Evolutionary conservation across 306 rosid genomes (phyloP).

Genomic region (Fragaria vesca): DNA sequence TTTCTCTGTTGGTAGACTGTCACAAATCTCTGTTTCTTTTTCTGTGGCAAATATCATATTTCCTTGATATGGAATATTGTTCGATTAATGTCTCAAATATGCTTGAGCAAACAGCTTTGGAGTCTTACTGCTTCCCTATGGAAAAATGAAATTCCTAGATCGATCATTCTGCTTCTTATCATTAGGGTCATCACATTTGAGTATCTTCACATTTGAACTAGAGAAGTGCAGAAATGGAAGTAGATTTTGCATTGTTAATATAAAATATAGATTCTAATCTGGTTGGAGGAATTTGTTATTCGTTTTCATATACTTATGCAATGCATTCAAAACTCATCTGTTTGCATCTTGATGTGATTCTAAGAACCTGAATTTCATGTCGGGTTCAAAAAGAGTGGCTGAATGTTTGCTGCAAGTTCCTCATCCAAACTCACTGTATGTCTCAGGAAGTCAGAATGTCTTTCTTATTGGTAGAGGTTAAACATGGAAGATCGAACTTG

Average conservation of each 20-base stretch:
- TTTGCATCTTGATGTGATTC: neutral
- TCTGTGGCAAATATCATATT: neutral
- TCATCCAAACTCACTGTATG: neutral
- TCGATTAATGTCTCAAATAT: neutral
- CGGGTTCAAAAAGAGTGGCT: neutral
- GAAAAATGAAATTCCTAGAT: neutral
- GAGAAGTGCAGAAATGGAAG: neutral
- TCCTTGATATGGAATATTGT: neutral
- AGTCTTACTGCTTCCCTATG: neutral
- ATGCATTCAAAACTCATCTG: neutral
- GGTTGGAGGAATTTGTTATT: neutral
- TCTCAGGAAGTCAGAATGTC: neutral
- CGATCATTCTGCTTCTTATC: neutral
- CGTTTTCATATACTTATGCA: neutral
- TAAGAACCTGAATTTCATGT: constrained; percentile 11
- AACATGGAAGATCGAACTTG: neutral
- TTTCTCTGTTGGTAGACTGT: neutral
- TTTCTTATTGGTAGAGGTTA: neutral
- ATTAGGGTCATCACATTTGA: neutral
- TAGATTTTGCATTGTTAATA: neutral
- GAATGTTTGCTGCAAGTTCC: neutral
- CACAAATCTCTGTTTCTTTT: neutral
- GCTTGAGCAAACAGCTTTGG: neutral
- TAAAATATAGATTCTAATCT: neutral
- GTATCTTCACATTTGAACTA: neutral